Evolutionary conservation across 257 asterid genomes (phyloP).

Genomic region (Nicotiana attenuata): DNA sequence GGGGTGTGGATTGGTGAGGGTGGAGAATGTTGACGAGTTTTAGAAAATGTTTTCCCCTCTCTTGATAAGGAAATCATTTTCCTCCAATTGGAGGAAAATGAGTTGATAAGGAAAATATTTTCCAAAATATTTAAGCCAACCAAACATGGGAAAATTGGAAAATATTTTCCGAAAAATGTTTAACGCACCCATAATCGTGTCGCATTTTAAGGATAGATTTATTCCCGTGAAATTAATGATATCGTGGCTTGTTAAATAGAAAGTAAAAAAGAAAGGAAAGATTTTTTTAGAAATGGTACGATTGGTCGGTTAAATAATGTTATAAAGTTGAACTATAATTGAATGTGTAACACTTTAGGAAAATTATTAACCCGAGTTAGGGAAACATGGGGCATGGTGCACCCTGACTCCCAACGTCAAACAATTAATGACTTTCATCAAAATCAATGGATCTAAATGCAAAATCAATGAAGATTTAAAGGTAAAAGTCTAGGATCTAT

Average conservation of each 20-base stretch:
- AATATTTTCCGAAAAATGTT: too few species aligned
- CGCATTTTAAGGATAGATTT: neutral
- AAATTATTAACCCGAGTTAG: neutral
- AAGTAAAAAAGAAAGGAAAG: neutral
- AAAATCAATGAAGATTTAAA: neutral
- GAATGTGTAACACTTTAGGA: neutral
- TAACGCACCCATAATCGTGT: neutral
- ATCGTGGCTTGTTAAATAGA: neutral
- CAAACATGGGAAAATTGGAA: too few species aligned
- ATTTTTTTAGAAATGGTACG: neutral
- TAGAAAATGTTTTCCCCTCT: too few species aligned
- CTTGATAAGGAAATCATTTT: too few species aligned
- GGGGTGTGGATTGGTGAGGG: too few species aligned
- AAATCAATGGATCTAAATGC: neutral
- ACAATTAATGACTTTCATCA: conserved; percentile 18
- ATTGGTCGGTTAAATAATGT: neutral
- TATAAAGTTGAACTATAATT: neutral
- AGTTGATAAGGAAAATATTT: too few species aligned
- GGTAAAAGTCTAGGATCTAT: neutral
- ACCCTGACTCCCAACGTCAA: conserved; percentile 15
- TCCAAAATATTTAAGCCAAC: too few species aligned
- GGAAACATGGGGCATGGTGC: conserved; percentile 14
- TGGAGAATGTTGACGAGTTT: too few species aligned
- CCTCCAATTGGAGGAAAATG: too few species aligned
- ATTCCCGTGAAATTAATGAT: neutral